Base-by-base conservation (phyloP, 805 yeast species). In the Pichia deserticola region DNA sequence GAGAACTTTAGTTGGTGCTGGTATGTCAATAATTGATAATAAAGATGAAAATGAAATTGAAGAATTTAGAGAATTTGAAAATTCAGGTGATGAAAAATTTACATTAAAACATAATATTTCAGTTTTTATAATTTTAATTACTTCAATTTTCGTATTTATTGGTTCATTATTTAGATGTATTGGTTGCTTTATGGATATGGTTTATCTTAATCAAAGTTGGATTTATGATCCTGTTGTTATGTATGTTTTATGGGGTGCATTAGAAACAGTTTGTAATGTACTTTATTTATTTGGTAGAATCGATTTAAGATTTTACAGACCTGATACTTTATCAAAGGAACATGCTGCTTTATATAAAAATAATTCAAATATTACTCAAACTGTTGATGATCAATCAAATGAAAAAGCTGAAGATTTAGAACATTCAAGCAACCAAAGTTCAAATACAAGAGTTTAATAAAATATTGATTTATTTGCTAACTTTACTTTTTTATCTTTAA, bases 241-340 rank as follows among this genome's bases (percentile, higher is more conserved):
- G 79, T 85, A 83, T 63, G 70, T 81, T 33, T 68, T 78, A 56
- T 84, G 87, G 79, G 90, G 92, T 35, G 77, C 75, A 5, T 68
- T 82, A 44, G 93, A 86, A 68, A 68, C 73, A 0, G 57, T 82
- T 32, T 78, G 81, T 50, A 76, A 81, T 54, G 48, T 79, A 9
- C 54, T 82, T 35, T 83, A 81, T 61, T 62, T 86, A 49, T 59
- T 81, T 36, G 80, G 82, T 15, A 76, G 95, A 63, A 79, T 82
- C 46, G 93, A 86, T 63, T 71, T 86, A 59, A 74, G 93, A 63
- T 86, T 86, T 68, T 86, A 86, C 73, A 80, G 86, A 65, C 92
- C 93, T 15, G 90, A 84, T 50, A 40, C 39, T 3, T 41, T 65
- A 11, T 36, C 59, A 7, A 44, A 49, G 8, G 49, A 44, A 38